Percentiles rank a stretch among this genome's conserved stretches.
Evolutionary conservation across 2,329 filamentous ascomycete species (phyloP).

Genomic region (Epichloe aotearoae): DNA sequence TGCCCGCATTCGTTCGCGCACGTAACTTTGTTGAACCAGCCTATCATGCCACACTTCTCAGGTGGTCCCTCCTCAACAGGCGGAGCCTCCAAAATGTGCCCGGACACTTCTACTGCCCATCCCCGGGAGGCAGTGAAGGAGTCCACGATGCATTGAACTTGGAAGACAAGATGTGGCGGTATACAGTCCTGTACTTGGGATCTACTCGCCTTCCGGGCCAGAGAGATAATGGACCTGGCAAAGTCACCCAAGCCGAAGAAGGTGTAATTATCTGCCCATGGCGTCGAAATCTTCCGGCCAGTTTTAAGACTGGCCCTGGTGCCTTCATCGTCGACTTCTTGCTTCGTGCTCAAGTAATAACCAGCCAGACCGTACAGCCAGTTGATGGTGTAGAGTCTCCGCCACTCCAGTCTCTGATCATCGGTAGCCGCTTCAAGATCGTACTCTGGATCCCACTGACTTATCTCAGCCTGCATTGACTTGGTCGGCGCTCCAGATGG

Average conservation of each 20-base stretch:
- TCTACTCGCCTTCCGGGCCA: slow-evolving; percentile 31
- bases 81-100: not conserved
- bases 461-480: slow-evolving; percentile 24
- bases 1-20: not conserved
- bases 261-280: slow-evolving; percentile 15
- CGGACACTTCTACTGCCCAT: slow-evolving; percentile 20
- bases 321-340: not conserved
- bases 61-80: not conserved
- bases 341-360: slow-evolving; percentile 19
- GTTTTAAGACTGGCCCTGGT: not conserved
- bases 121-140: slow-evolving; percentile 30
- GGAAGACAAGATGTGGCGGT: slow-evolving; percentile 33
- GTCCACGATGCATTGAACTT: slow-evolving; percentile 37
- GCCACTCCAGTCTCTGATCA: slow-evolving; percentile 29
- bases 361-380: slow-evolving; percentile 40
- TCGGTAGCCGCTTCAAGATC: slow-evolving; percentile 24
- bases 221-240: slow-evolving; percentile 26
- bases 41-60: not conserved
- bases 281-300: slow-evolving; percentile 1
- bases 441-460: slow-evolving; percentile 28
- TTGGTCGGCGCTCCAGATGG: slow-evolving; percentile 33
- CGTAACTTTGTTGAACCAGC: not conserved
- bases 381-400: slow-evolving; percentile 34
- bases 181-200: slow-evolving; percentile 26
- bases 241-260: slow-evolving; percentile 34